These are phyloP conservation scores for Alloteropsis angusta DNA, from an alignment of 202 grass and related monocot species.

Conservation along the genomic window DNA sequence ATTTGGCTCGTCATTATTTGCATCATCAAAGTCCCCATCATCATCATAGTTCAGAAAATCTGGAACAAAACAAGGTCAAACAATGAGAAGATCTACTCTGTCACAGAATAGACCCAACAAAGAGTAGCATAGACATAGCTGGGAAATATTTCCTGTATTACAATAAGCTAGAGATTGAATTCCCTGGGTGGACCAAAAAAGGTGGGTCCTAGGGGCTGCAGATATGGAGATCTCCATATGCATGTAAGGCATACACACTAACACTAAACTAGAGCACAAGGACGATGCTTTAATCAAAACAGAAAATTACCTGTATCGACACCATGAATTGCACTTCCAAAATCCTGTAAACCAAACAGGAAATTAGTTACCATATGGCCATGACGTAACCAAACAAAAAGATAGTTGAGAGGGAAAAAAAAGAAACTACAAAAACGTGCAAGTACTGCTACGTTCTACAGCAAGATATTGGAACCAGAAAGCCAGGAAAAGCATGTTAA, in stretches of 20 bases:
- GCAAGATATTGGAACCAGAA: not conserved
- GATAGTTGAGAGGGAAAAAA: not conserved
- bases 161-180: not conserved
- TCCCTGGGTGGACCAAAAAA: too few relatives aligned
- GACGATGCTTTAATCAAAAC: slow-evolving; percentile 3
- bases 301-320: slow-evolving; percentile 68
- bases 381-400: slow-evolving; percentile 6
- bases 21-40: slow-evolving; percentile 55
- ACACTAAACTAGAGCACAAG: not conserved
- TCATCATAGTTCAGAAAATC: slow-evolving; percentile 96
- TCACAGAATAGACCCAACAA: not conserved
- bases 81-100: slow-evolving; percentile 18
- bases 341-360: slow-evolving; percentile 64
- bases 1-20: slow-evolving; percentile 47
- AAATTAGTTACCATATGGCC: slow-evolving; percentile 1
- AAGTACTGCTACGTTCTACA: not conserved
- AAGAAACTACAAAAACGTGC: not conserved
- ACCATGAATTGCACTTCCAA: slow-evolving; percentile 73
- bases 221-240: not conserved
- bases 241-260: not conserved
- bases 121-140: not conserved
- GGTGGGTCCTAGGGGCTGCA: not conserved
- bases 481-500: not conserved
- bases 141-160: not conserved
- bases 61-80: slow-evolving; percentile 23